These are phyloP conservation scores for Mercurialis annua DNA, from an alignment of 345 rosid species.

Conservation along the genomic window DNA sequence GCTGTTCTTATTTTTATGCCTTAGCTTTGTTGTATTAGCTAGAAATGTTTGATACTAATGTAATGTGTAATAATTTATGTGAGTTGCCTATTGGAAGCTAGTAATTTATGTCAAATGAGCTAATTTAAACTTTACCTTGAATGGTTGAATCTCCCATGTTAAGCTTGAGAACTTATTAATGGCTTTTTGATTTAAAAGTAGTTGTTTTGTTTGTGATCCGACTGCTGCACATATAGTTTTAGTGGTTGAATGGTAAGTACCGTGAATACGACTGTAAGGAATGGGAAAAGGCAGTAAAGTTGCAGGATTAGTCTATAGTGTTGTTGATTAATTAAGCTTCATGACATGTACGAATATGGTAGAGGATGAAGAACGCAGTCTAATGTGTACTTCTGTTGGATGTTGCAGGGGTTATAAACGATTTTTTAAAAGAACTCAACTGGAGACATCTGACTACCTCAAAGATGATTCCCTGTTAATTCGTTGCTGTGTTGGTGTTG, in stretches of 20 bases:
- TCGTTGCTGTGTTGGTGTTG: constrained; percentile 30
- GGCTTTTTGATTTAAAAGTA: neutral
- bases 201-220: neutral
- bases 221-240: no score
- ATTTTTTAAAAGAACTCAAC: constrained; percentile 21
- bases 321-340: neutral
- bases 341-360: neutral
- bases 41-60: neutral
- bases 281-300: neutral
- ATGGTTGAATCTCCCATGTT: neutral
- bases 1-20: neutral
- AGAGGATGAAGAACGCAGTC: neutral
- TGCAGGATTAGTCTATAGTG: neutral
- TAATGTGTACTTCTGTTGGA: neutral
- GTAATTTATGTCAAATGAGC: neutral
- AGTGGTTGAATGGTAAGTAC: neutral
- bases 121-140: neutral
- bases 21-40: neutral
- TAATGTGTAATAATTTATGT: neutral
- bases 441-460: constrained; percentile 25
- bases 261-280: neutral
- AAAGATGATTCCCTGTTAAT: constrained; percentile 17
- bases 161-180: neutral
- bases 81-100: neutral
- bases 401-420: constrained; percentile 27